Base-by-base conservation (phyloP, 2,329 filamentous ascomycete species). In the Penicillium sp. region DNA sequence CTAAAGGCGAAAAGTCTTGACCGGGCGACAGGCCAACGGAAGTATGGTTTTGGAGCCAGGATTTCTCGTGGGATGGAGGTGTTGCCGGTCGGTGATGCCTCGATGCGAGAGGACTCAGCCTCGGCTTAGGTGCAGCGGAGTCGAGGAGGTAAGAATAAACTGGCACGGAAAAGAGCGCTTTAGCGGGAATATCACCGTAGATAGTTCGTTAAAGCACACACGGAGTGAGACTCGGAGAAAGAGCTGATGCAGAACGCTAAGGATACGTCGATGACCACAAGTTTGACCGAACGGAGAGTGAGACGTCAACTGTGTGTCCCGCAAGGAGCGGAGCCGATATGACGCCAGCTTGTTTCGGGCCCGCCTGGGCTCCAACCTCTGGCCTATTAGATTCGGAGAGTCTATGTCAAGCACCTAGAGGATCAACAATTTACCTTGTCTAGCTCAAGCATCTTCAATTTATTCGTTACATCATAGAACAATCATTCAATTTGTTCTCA, bases 1-100 rank as follows among this genome's bases (percentile, higher is more conserved):
- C 42, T 49, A 51, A 42, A 53, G 11, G 52, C 3, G 16, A 52
- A 55, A 1, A 37, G 35, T 25, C 40, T 65, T 10, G 42, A 58
- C 0, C 43, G 52, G 30, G 43, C 13, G n/a, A 54, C 43, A 42
- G 61, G 60, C 68, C 65, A 66, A 57, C 67, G 67, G 33, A 63
- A 62, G 33, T 60, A 63, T n/a, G 62, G 45, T 68, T 71, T 67
- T 26, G 68, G 65, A 59, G 65, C 73, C 74, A 76, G 70, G 59
- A 38, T 71, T 48, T 28, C 63, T 64, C 57, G 52, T 30, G 8
- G 63, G 48, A 11, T 59, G 5, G 45, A 52, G 13, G 49, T 51
- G 13, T 10, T 10, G 35, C 22, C 37, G 30, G 43, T 49, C 37
- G 53, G 43, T 60, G 49, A 13, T 64, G 55, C 14, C 59, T 57